These are phyloP conservation scores for Fraxinus quadrangulata DNA, from an alignment of 257 asterid genomes.

Conservation along the genomic window DNA sequence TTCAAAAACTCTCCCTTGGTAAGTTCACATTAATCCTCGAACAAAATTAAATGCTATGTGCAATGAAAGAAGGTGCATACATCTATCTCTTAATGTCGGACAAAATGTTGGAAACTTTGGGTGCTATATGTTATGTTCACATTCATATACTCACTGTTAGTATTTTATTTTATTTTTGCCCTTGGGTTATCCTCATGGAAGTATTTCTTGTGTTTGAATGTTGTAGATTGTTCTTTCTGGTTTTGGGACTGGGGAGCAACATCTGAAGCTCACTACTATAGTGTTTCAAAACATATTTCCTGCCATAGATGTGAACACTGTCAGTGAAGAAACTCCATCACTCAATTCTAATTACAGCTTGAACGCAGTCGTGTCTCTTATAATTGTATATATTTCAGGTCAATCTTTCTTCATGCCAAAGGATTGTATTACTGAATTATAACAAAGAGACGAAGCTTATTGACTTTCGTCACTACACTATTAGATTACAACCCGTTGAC, in stretches of 20 bases:
- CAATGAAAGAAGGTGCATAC: neutral
- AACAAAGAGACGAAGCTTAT: conserved; percentile 82
- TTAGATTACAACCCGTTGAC: conserved; percentile 91
- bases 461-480: conserved; percentile 90
- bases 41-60: neutral
- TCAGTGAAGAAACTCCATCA: conserved; percentile 40
- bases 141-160: neutral
- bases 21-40: conserved; percentile 20
- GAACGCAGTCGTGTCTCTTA: conserved; percentile 23
- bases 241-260: conserved; percentile 95
- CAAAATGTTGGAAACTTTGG: conserved; percentile 1
- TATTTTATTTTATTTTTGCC: neutral
- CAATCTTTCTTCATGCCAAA: conserved; percentile 89
- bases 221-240: conserved; percentile 93
- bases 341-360: conserved; percentile 3
- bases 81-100: neutral
- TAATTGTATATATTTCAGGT: conserved; percentile 53
- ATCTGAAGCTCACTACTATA: conserved; percentile 81
- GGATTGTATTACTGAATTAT: conserved; percentile 89
- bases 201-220: conserved; percentile 5
- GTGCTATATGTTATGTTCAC: neutral
- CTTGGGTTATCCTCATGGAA: neutral
- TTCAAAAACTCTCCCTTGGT: conserved; percentile 87
- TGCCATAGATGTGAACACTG: conserved; percentile 85
- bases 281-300: conserved; percentile 97